Conservation (phyloP, 495 filamentous ascomycete species). For the Neurospora sp. region DNA sequence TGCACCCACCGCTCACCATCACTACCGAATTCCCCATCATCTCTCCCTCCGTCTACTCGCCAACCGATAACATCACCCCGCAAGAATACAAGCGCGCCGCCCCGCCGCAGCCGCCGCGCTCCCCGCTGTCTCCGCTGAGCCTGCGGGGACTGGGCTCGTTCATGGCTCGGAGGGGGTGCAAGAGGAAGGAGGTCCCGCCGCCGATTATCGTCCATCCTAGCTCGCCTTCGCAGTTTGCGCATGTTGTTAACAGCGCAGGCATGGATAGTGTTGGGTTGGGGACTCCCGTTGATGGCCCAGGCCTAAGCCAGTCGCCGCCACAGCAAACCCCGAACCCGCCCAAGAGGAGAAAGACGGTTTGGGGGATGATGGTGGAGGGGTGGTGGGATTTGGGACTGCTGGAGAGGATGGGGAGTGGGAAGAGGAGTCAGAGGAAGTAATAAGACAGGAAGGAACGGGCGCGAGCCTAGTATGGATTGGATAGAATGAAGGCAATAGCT, state of each 20-base stretch:
- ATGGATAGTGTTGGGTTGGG: constrained; percentile 3
- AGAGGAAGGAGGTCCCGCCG: constrained; percentile 5
- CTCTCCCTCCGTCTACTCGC: background rate
- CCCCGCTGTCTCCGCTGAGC: constrained; percentile 12
- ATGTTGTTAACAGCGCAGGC: background rate
- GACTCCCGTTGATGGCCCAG: background rate
- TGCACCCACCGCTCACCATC: background rate
- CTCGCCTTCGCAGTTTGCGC: background rate
- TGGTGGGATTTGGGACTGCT: constrained; percentile 41
- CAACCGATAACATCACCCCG: constrained; percentile 11
- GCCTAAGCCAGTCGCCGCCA: background rate
- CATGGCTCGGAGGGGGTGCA: background rate
- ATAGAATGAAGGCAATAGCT: background rate
- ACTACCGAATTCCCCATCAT: background rate
- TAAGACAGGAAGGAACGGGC: background rate
- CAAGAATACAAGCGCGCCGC: constrained; percentile 17
- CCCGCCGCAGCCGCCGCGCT: constrained; percentile 4
- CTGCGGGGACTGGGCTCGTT: background rate
- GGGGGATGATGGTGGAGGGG: constrained; percentile 27
- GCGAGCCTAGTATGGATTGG: background rate
- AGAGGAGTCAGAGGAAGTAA: constrained; percentile 6
- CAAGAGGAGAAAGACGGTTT: constrained; percentile 27
- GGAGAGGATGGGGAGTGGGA: constrained; percentile 22
- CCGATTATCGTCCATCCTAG: constrained; percentile 11
- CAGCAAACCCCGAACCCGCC: constrained; percentile 3